phyloP scores from a whole-genome alignment of 306 rosid genomes.

The Morella rubra region DNA sequence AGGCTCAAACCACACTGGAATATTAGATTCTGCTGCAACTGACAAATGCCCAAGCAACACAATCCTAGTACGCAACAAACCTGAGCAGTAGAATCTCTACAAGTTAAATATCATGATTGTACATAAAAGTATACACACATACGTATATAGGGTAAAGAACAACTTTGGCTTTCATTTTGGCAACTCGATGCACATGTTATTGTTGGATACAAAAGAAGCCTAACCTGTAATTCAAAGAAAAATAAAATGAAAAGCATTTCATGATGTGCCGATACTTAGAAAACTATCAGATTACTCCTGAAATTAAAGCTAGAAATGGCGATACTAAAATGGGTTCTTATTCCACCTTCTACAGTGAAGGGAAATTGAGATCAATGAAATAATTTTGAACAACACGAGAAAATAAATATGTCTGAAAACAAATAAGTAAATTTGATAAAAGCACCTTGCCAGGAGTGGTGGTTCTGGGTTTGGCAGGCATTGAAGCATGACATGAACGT shows the following conservation, averaged over 20 bases:
- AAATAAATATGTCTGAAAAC: background rate
- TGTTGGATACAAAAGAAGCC: background rate
- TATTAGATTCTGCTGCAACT: no score
- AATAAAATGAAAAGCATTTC: background rate
- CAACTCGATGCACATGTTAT: background rate
- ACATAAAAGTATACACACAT: background rate
- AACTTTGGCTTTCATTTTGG: background rate
- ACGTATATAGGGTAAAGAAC: background rate
- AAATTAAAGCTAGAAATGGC: background rate
- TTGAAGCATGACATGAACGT: constrained; percentile 56
- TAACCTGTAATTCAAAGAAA: background rate
- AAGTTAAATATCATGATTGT: background rate
- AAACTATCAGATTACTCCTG: constrained; percentile 3
- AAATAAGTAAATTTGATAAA: background rate
- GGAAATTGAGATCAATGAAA: no score
- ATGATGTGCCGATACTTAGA: background rate
- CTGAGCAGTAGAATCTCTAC: constrained; percentile 41
- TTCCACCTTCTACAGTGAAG: background rate
- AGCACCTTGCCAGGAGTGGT: constrained; percentile 74
- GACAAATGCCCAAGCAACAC: no score
- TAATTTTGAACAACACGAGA: background rate
- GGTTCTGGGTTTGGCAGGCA: constrained; percentile 37
- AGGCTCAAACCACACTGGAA: no score
- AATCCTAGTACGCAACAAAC: constrained; percentile 72
- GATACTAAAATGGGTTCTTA: background rate